Evolutionary conservation across 2,329 filamentous ascomycete genomes (phyloP).

Genomic region (Trichoderma endophyticum): DNA sequence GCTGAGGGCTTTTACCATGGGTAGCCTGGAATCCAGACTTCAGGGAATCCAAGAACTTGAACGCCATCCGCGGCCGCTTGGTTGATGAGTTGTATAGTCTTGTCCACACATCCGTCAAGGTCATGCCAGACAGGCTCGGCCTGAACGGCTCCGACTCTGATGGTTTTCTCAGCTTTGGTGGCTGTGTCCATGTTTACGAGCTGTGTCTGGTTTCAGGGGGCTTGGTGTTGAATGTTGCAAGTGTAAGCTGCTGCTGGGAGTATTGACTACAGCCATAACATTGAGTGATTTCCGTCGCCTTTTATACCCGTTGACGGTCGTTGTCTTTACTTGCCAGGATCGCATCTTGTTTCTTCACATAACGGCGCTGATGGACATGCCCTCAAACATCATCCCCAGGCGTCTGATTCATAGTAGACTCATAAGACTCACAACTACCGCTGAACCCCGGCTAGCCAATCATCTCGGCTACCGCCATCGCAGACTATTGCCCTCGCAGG

Average conservation of each 20-base stretch:
- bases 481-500: neutral
- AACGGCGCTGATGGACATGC: neutral
- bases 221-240: neutral
- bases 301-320: neutral
- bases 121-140: conserved; percentile 52
- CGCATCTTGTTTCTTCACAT: neutral
- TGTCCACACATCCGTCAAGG: conserved; percentile 48
- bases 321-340: neutral
- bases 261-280: neutral
- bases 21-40: conserved; percentile 26
- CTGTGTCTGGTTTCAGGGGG: too few relatives aligned
- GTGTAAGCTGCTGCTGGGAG: neutral
- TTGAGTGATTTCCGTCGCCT: neutral
- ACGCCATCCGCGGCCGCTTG: conserved; percentile 48
- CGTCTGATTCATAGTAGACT: neutral
- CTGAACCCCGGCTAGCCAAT: neutral
- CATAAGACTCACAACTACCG: neutral
- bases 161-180: neutral
- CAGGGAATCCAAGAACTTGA: conserved; percentile 54
- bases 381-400: neutral
- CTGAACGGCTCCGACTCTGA: conserved; percentile 37
- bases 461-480: neutral
- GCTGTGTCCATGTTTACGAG: neutral
- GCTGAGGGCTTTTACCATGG: neutral
- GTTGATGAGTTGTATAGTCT: conserved; percentile 51